Percentiles rank a stretch among this genome's conserved stretches.
Evolutionary conservation across 2,329 filamentous ascomycete genomes (phyloP).

Genomic region (Polytolypa hystricis): DNA sequence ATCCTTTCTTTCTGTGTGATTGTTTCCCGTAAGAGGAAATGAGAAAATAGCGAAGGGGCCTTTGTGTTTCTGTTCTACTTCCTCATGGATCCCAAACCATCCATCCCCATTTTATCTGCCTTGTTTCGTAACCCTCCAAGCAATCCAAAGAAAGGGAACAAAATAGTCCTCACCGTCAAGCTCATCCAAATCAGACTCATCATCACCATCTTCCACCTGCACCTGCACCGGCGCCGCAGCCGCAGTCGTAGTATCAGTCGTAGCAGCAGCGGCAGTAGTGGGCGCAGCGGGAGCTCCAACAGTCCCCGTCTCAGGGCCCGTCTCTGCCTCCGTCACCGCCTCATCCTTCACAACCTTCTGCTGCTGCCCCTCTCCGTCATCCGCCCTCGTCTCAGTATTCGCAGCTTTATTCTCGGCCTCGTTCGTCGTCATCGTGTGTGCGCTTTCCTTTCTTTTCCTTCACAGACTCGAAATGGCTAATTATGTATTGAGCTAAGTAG

Average conservation of each 20-base stretch:
- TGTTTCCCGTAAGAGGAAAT: background rate
- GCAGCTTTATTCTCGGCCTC: background rate
- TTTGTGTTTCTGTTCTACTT: constrained; percentile 1
- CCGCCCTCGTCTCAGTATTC: too few species aligned
- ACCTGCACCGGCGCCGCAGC: background rate
- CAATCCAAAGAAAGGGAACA: background rate
- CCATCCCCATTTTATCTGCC: background rate
- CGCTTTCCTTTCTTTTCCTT: background rate
- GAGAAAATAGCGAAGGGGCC: background rate
- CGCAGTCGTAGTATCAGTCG: background rate
- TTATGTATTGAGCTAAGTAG: too few species aligned
- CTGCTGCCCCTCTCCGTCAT: too few species aligned
- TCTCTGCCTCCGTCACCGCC: background rate
- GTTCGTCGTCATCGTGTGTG: background rate
- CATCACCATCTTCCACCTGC: constrained; percentile 37
- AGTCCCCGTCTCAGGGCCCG: background rate
- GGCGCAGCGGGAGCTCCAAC: background rate
- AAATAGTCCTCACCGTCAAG: constrained; percentile 57
- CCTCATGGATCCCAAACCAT: too few species aligned
- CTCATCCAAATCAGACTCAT: constrained; percentile 90
- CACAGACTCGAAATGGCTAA: too few species aligned
- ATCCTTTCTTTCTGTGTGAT: background rate
- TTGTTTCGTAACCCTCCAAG: background rate
- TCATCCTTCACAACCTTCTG: background rate
- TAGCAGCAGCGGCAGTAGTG: background rate